These are phyloP conservation scores for Aeminium ludgeri DNA, from an alignment of 495 filamentous ascomycete species.

Conservation along the genomic window DNA sequence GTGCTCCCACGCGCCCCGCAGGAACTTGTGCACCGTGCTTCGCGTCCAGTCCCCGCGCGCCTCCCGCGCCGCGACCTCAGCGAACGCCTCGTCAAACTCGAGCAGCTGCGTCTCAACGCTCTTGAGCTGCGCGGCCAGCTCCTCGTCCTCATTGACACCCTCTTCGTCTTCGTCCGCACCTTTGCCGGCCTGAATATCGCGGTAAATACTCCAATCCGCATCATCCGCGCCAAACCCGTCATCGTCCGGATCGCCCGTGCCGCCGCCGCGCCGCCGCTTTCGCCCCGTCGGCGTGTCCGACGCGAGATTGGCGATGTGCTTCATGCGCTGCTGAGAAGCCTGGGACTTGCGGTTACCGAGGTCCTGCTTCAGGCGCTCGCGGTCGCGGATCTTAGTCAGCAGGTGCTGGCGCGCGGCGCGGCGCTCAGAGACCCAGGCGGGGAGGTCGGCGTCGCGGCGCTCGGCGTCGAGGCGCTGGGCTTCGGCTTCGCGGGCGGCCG, in stretches of 20 bases:
- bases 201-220: slow-evolving; percentile 93
- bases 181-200: slow-evolving; percentile 66
- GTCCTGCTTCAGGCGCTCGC: slow-evolving; percentile 78
- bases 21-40: slow-evolving; percentile 71
- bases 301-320: slow-evolving; percentile 89
- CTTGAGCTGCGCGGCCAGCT: slow-evolving; percentile 54
- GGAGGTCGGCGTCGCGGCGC: slow-evolving; percentile 63
- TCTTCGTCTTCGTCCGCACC: slow-evolving; percentile 59
- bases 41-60: slow-evolving; percentile 92
- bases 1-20: slow-evolving; percentile 71
- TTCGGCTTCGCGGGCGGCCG: slow-evolving; percentile 67
- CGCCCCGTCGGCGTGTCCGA: slow-evolving; percentile 68
- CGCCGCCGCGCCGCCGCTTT: slow-evolving; percentile 58
- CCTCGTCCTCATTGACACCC: slow-evolving; percentile 80
- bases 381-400: slow-evolving; percentile 76
- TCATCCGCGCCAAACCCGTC: slow-evolving; percentile 96
- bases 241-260: slow-evolving; percentile 70
- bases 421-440: slow-evolving; percentile 72
- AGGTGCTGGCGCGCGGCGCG: slow-evolving; percentile 54
- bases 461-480: slow-evolving; percentile 69
- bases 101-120: slow-evolving; percentile 69
- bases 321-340: slow-evolving; percentile 93
- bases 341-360: slow-evolving; percentile 90
- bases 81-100: slow-evolving; percentile 71
- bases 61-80: slow-evolving; percentile 74